Evolutionary conservation across 306 rosid species (phyloP).

Genomic region (Erythrophleum fordii): DNA sequence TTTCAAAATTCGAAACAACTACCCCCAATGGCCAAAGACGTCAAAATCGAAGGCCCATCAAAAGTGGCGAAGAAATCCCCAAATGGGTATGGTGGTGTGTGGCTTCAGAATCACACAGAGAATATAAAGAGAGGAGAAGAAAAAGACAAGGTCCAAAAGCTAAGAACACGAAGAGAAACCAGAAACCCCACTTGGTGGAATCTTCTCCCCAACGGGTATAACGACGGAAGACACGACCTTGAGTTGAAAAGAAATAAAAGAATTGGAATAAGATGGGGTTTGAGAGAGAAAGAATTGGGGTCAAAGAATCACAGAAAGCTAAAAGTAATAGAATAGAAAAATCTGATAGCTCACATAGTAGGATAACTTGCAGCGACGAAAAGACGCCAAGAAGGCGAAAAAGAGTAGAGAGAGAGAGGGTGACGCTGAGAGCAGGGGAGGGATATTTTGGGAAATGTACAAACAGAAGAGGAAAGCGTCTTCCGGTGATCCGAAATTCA

Average conservation of each 20-base stretch:
- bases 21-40: slow-evolving; percentile 56
- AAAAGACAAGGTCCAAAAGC: slow-evolving; percentile 12
- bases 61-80: slow-evolving; percentile 23
- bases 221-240: slow-evolving; percentile 42
- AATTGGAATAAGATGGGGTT: background rate
- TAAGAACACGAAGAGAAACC: slow-evolving; percentile 30
- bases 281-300: slow-evolving; percentile 43
- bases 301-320: slow-evolving; percentile 62
- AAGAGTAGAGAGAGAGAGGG: background rate
- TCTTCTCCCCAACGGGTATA: slow-evolving; percentile 45
- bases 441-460: slow-evolving; percentile 39
- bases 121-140: slow-evolving; percentile 6
- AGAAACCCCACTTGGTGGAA: slow-evolving; percentile 55
- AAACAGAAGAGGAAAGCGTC: slow-evolving; percentile 55
- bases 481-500: slow-evolving; percentile 73
- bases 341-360: slow-evolving; percentile 35
- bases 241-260: slow-evolving; percentile 36
- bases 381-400: slow-evolving; percentile 35
- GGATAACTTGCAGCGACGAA: slow-evolving; percentile 49
- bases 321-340: slow-evolving; percentile 31
- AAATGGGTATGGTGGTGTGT: slow-evolving; percentile 31
- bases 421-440: background rate
- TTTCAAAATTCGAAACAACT: slow-evolving; percentile 49
- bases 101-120: slow-evolving; percentile 27
- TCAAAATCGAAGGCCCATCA: slow-evolving; percentile 51